phyloP scores from a whole-genome alignment of 192 early-diverging fungal species.

The Kappamyces sp. region DNA sequence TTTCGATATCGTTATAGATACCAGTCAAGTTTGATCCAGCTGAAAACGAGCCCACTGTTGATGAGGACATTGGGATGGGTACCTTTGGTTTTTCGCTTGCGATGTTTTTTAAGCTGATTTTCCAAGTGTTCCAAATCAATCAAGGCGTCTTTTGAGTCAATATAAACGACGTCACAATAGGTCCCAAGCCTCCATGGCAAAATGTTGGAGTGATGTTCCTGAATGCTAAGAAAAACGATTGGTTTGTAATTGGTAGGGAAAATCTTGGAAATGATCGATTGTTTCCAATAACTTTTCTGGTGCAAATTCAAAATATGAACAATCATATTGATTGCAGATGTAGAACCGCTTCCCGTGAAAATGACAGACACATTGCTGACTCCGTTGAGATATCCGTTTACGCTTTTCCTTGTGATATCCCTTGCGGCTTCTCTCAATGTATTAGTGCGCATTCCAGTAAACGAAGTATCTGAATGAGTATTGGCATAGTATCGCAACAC shows the following conservation, averaged over 20 bases:
- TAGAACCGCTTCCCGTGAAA: conserved; percentile 19
- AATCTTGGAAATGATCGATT: neutral
- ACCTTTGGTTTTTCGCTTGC: too few relatives aligned
- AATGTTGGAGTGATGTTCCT: conserved; percentile 44
- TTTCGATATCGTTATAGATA: conserved; percentile 15
- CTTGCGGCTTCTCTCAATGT: conserved; percentile 15
- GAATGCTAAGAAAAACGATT: conserved; percentile 37
- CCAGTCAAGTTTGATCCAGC: conserved; percentile 44
- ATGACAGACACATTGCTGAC: conserved; percentile 12
- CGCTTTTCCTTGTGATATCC: neutral
- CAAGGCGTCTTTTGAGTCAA: conserved; percentile 11
- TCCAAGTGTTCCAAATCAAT: conserved; percentile 26
- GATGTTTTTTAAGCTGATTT: neutral
- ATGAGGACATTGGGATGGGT: too few relatives aligned
- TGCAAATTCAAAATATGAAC: conserved; percentile 11
- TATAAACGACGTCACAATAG: conserved; percentile 30
- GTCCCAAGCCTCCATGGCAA: conserved; percentile 34
- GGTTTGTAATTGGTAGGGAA: neutral
- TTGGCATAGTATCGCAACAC: conserved; percentile 33
- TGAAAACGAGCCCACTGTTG: conserved; percentile 31
- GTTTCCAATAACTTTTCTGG: neutral
- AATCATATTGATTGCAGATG: conserved; percentile 13
- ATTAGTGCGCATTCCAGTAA: conserved; percentile 10
- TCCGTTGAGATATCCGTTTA: conserved; percentile 1
- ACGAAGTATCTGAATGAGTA: conserved; percentile 28